phyloP scores from a whole-genome alignment of 2,329 filamentous ascomycete species.

The Aspergillus melleus region DNA sequence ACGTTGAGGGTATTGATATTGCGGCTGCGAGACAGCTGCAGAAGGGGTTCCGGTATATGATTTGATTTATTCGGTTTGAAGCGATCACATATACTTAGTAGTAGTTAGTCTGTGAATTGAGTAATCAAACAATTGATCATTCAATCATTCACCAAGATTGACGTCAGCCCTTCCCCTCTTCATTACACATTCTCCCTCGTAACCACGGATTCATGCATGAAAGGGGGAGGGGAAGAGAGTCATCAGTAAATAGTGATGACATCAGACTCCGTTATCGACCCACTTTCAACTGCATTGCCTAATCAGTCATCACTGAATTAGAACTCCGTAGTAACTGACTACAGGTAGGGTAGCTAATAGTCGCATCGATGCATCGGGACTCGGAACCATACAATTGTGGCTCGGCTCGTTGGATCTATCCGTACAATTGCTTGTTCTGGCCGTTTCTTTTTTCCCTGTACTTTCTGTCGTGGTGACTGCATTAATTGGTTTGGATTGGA shows the following conservation, averaged over 20 bases:
- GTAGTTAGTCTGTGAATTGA: too few species aligned
- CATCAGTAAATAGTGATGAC: neutral
- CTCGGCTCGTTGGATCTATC: neutral
- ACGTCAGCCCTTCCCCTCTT: too few species aligned
- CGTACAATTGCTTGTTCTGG: neutral
- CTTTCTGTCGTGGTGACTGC: too few species aligned
- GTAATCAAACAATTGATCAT: too few species aligned
- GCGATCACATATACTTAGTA: too few species aligned
- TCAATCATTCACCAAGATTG: too few species aligned
- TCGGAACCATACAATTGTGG: neutral
- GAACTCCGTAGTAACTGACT: too few species aligned
- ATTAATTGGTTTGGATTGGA: too few species aligned
- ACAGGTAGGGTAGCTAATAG: too few species aligned
- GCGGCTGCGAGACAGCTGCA: slow-evolving; percentile 52
- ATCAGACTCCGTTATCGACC: neutral
- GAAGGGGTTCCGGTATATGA: slow-evolving; percentile 56
- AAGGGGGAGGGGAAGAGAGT: neutral
- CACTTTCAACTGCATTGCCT: neutral
- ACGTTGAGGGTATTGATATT: slow-evolving; percentile 53
- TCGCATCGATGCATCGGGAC: neutral
- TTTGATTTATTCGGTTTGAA: slow-evolving; percentile 37
- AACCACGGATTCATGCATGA: too few species aligned
- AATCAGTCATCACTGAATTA: too few species aligned
- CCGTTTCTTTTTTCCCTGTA: neutral
- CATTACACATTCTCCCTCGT: too few species aligned